Evolutionary conservation across 108 stramenopile genomes (phyloP), one percentile per base, ranked within the genome.

Genomic region (Cyclotella sp.): DNA sequence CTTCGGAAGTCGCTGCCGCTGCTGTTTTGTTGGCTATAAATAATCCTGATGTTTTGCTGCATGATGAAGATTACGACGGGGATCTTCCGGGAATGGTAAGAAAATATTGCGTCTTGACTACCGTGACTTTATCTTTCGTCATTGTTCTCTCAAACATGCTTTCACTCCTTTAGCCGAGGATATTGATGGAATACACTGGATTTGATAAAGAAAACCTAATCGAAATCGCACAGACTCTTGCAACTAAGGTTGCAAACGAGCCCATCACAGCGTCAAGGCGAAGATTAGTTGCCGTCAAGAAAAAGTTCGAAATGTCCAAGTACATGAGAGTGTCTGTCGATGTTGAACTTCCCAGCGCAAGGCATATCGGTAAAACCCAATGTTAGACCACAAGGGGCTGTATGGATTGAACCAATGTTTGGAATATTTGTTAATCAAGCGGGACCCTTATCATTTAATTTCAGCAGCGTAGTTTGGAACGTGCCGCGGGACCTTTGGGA

Each of bases 11-110:
- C 9, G 95, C 95, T 57, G 92, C 90, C 40, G 78, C 94, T 27
- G 91, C 97, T 34, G 95, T 98, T 52, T 79, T 93, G 58, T 78
- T 98, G n/a, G 97, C 99, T 13, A 58, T 83, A 0, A 83, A 79
- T 42, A 83, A 83, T 54, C 73, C 78, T 13, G 75, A 83, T 53
- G 76, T 80, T 42, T 40, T 73, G n/a, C 39, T 61, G n/a, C 26
- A 29, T 21, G 83, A 83, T 39, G 74, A 80, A 41, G 73, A 68
- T 11, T 43, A 34, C 22, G 40, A 79, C 1, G 41, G 67, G 9
- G 78, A 68, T 40, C 42, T 60, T 46, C 77, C 73, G 19, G 83
- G 83, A 19, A 34, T 83, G 74, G 83, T 83, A 59, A 83, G 83
- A 16, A 24, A 53, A 1, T 18, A 12, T 19, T 15, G 1, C 1